Base-by-base conservation (phyloP, 768 basidiomycete species). In the Hypholoma fasciculare region DNA sequence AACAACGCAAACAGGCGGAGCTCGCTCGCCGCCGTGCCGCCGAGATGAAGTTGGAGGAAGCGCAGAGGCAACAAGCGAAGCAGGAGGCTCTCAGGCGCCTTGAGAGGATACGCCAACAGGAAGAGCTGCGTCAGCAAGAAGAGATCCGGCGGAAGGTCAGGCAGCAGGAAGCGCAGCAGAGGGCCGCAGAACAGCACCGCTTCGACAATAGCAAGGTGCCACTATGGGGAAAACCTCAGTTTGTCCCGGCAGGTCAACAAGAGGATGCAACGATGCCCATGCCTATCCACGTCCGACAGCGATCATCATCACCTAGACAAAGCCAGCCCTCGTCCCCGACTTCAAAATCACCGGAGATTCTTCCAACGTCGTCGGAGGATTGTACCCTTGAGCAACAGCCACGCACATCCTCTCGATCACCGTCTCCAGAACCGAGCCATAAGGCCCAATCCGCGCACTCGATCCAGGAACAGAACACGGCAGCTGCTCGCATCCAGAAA, bases 401-500 rank as follows among this genome's bases (percentile, higher is more conserved):
- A n/a, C n/a, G 46, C 42, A 52, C 67, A 13, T 36, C 49, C 8
- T 44, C 57, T 16, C 44, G 64, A 8, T 30, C 61, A n/a, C 55
- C 68, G 20, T 51, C 64, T 1, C 59, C 63, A 13, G 60, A 68
- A 20, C 30, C 30, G 11, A 42, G 42, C 14, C 40, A 19, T 40
- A 19, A 36, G 17, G n/a, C 11, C 38, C 40, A 54, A 13, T 38
- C 52, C 20, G 50, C 46, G 14, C 60, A 56, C 43, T 44, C 51
- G 9, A 8, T 57, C 9, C 73, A 78, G 57, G 63, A 62, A 3
- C 74, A 75, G 47, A 61, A 76, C 12, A 69, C 74, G 49, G 77
- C 80, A 2, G 83, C 83, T 2, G 69, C 71, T 27, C 76, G 65
- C 49, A 83, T 85, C 48, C 84, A 84, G 59, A 71, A 71, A 7